Evolutionary conservation across 208 protist species (phyloP).

Genomic region (Crithidia expoeki): DNA sequence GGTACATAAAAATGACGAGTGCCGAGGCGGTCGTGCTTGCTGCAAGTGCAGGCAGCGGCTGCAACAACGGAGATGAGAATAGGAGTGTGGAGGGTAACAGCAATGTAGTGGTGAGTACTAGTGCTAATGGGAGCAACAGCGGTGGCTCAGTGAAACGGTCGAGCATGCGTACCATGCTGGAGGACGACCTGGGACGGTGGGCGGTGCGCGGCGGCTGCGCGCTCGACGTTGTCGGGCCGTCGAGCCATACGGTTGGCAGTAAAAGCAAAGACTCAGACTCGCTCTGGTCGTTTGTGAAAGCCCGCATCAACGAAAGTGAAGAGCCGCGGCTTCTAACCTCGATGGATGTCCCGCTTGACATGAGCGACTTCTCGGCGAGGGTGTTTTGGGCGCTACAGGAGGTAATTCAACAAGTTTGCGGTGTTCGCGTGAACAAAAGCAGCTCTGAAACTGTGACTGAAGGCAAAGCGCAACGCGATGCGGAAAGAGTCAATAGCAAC

Average conservation of each 20-base stretch:
- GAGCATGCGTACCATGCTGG: conserved; percentile 21
- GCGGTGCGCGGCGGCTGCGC: conserved; percentile 25
- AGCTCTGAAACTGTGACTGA: neutral
- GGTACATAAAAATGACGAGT: conserved; percentile 13
- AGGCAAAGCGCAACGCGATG: neutral
- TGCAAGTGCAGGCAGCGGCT: neutral
- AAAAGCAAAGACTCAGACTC: conserved; percentile 14
- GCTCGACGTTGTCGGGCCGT: conserved; percentile 9
- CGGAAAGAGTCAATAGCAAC: neutral
- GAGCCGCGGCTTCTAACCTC: conserved; percentile 45
- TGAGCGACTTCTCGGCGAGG: conserved; percentile 73
- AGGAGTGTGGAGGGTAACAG: neutral
- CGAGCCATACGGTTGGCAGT: neutral
- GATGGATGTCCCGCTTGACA: conserved; percentile 64
- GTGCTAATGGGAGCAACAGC: neutral
- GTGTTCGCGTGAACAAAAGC: conserved; percentile 16
- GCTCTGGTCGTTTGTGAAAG: conserved; percentile 27
- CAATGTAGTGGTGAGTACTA: neutral
- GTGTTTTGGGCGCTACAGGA: conserved; percentile 55
- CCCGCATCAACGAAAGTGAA: conserved; percentile 20
- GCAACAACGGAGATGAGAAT: neutral
- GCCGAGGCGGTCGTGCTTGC: neutral
- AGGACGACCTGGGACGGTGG: conserved; percentile 30
- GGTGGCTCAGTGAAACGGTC: neutral
- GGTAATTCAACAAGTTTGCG: conserved; percentile 51